These are phyloP conservation scores for Diaporthe velutina DNA, from an alignment of 2,329 filamentous ascomycete species.

Conservation along the genomic window DNA sequence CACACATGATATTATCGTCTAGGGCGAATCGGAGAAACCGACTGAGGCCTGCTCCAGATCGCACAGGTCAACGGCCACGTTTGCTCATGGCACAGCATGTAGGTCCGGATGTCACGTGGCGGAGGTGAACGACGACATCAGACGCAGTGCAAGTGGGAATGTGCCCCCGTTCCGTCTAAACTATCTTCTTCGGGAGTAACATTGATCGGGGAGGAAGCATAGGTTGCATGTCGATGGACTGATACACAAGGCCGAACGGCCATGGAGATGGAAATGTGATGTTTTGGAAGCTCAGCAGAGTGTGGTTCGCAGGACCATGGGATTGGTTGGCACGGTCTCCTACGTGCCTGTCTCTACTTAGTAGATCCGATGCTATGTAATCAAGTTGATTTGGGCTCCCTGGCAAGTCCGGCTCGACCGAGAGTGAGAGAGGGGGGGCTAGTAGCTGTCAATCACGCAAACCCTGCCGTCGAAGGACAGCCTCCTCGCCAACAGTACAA, in stretches of 20 bases:
- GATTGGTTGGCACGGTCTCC: slow-evolving; percentile 31
- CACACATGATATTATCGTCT: slow-evolving; percentile 22
- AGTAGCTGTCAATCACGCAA: slow-evolving; percentile 28
- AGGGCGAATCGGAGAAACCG: slow-evolving; percentile 12
- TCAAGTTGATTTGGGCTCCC: slow-evolving; percentile 13
- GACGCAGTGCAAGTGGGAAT: background rate
- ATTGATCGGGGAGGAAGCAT: background rate
- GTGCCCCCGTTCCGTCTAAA: background rate
- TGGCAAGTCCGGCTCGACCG: slow-evolving; percentile 34
- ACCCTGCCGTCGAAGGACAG: background rate
- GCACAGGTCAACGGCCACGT: slow-evolving; percentile 21
- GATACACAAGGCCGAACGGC: slow-evolving; percentile 7
- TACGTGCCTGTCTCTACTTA: background rate
- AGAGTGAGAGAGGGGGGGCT: slow-evolving; percentile 28
- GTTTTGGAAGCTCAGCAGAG: slow-evolving; percentile 32
- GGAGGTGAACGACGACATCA: slow-evolving; percentile 34
- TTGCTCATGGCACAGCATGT: slow-evolving; percentile 35
- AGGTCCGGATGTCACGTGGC: slow-evolving; percentile 38
- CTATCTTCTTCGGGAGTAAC: slow-evolving; percentile 28
- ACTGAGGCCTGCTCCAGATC: slow-evolving; percentile 33
- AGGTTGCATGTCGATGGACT: background rate
- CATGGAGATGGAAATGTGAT: background rate
- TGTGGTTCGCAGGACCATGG: slow-evolving; percentile 1
- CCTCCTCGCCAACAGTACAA: slow-evolving; percentile 15
- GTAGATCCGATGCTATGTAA: background rate